A percentile compares a stretch with the other conserved stretches of the same genome.
These are phyloP conservation scores for Setaria viridis DNA, from an alignment of 202 grass and related monocot genomes.

Conservation along the genomic window DNA sequence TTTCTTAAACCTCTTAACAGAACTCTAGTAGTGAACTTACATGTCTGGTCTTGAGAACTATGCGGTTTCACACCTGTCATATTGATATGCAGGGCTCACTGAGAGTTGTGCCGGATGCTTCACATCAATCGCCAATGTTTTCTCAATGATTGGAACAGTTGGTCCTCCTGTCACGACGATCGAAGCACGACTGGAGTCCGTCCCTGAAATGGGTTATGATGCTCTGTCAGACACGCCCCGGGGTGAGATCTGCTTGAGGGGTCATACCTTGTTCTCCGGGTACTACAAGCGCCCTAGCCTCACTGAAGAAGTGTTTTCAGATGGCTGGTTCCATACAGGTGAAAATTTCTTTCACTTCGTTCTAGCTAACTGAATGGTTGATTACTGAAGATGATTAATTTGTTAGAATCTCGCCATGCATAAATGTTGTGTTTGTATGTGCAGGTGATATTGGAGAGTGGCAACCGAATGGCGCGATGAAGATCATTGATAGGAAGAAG, in stretches of 20 bases:
- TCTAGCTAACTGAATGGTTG: neutral
- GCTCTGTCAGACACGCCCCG: constrained; percentile 64
- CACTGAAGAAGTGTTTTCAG: constrained; percentile 66
- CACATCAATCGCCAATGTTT: constrained; percentile 81
- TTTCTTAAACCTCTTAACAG: neutral
- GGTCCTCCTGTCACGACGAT: constrained; percentile 81
- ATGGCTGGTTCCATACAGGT: constrained; percentile 99
- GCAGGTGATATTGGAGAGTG: constrained; percentile 94
- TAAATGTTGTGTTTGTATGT: neutral
- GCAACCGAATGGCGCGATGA: constrained; percentile 88
- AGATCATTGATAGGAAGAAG: constrained; percentile 97
- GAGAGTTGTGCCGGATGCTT: constrained; percentile 92
- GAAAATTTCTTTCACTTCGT: neutral
- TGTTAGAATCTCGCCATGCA: neutral
- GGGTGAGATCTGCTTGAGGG: constrained; percentile 97
- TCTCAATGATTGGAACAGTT: constrained; percentile 89
- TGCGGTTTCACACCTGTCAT: neutral
- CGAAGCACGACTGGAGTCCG: constrained; percentile 73
- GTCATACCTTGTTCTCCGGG: constrained; percentile 81
- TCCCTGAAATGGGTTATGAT: constrained; percentile 90
- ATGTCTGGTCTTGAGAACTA: neutral
- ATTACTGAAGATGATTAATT: neutral
- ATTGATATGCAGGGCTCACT: constrained; percentile 77
- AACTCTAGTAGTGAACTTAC: neutral
- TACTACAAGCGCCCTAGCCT: constrained; percentile 89